Conservation (phyloP, 768 basidiomycete species). For the Lactarius pseudohatsudake region DNA sequence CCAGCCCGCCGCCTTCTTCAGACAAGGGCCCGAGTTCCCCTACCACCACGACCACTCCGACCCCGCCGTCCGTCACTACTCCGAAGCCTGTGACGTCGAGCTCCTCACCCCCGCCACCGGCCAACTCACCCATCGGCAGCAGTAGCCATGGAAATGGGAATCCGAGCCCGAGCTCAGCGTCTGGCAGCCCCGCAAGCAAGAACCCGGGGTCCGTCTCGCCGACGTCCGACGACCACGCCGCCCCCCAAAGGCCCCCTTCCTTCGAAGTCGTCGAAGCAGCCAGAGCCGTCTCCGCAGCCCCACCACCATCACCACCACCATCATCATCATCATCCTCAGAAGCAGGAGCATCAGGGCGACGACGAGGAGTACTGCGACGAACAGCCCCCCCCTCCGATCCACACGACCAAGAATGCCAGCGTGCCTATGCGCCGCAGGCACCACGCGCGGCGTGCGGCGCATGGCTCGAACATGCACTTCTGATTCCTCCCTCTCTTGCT, state of each 20-base stretch:
- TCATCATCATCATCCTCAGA: background rate
- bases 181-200: background rate
- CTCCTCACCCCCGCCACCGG: background rate
- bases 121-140: background rate
- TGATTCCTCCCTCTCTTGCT: background rate
- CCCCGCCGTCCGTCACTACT: background rate
- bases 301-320: too few relatives aligned
- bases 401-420: background rate
- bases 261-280: too few relatives aligned
- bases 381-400: background rate
- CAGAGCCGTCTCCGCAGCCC: too few relatives aligned
- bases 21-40: background rate
- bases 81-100: background rate
- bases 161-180: background rate
- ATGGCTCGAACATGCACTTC: background rate
- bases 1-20: background rate
- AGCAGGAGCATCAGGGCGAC: background rate
- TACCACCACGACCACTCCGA: background rate
- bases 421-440: background rate
- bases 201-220: background rate
- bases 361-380: background rate
- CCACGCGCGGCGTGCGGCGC: background rate
- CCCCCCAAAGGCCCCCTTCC: too few relatives aligned
- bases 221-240: too few relatives aligned
- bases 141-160: background rate